These are phyloP conservation scores for Backusella sp. DNA, from an alignment of 192 early-diverging fungal genomes.

Conservation along the genomic window DNA sequence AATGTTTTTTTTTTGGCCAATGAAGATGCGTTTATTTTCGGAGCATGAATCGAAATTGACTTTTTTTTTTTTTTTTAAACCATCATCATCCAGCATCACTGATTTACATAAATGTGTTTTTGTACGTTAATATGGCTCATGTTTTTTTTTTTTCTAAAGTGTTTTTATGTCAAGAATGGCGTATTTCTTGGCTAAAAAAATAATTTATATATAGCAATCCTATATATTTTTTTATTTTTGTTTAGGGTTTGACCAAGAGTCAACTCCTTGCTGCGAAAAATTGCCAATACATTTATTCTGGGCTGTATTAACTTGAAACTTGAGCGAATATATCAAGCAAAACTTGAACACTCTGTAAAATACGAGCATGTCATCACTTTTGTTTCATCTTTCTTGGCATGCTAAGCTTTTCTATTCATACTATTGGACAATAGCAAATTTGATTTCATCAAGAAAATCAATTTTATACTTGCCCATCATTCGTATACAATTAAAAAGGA, in stretches of 20 bases:
- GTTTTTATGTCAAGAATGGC: neutral
- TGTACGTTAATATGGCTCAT: neutral
- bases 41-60: neutral
- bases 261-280: neutral
- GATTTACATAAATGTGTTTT: neutral
- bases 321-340: neutral
- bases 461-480: slow-evolving; percentile 5
- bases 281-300: neutral
- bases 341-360: neutral
- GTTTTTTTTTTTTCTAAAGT: neutral
- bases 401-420: neutral
- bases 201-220: too few relatives aligned
- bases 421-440: neutral
- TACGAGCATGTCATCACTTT: neutral
- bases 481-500: neutral
- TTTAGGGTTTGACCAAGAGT: neutral
- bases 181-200: neutral
- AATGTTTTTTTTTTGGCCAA: neutral
- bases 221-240: neutral
- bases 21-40: neutral
- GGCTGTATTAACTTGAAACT: neutral
- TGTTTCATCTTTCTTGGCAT: slow-evolving; percentile 6
- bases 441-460: neutral
- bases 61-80: too few relatives aligned
- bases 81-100: neutral